phyloP scores from a whole-genome alignment of 805 yeast species.

The Candida boidinii region DNA sequence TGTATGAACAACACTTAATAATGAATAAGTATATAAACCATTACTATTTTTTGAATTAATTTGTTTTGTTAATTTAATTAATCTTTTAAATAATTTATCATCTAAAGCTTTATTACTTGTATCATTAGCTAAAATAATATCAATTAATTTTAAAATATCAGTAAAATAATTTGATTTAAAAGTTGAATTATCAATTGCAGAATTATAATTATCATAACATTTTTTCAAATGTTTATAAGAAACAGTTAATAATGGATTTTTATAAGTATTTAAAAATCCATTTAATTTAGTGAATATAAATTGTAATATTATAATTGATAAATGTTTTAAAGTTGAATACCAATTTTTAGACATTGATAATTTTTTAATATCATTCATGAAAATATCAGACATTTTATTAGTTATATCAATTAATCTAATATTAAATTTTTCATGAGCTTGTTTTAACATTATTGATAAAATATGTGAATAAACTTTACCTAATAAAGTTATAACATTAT shows the following conservation, averaged over 20 bases:
- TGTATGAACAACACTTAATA: slow-evolving; percentile 20
- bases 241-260: slow-evolving; percentile 17
- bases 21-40: slow-evolving; percentile 19
- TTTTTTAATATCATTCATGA: slow-evolving; percentile 16
- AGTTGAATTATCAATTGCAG: slow-evolving; percentile 19
- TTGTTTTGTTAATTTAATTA: slow-evolving; percentile 20
- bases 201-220: slow-evolving; percentile 24
- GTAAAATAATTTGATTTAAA: slow-evolving; percentile 25
- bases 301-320: slow-evolving; percentile 20
- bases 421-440: slow-evolving; percentile 24
- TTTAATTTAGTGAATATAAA: slow-evolving; percentile 21
- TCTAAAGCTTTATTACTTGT: slow-evolving; percentile 19
- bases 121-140: slow-evolving; percentile 21
- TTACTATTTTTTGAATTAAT: slow-evolving; percentile 13
- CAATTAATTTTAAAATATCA: slow-evolving; percentile 20
- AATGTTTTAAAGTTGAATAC: slow-evolving; percentile 23
- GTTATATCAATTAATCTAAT: slow-evolving; percentile 21
- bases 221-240: slow-evolving; percentile 24
- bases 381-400: slow-evolving; percentile 14
- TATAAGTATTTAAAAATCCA: slow-evolving; percentile 26
- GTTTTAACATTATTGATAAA: slow-evolving; percentile 18
- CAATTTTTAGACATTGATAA: slow-evolving; percentile 23
- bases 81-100: slow-evolving; percentile 21
- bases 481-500: slow-evolving; percentile 15
- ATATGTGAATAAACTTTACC: slow-evolving; percentile 14